Evolutionary conservation across 2,329 filamentous ascomycete genomes (phyloP), one percentile per base, ranked within the genome.

Genomic region (Pestalotiopsis sp.): DNA sequence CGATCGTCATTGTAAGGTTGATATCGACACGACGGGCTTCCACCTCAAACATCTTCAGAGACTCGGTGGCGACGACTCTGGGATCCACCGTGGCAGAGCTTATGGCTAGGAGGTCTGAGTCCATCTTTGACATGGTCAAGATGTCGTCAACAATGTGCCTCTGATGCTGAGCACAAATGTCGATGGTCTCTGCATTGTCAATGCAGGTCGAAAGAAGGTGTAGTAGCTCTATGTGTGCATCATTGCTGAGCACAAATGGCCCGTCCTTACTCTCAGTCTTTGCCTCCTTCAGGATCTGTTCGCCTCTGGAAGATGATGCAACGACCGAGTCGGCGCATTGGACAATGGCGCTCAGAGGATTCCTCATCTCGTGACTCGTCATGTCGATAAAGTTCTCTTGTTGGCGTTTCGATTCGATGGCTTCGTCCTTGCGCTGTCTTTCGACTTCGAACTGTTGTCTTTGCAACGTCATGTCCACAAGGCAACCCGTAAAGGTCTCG

Each of bases 311-410:
- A 2, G 87, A 79, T 4, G 83, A 85, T 9, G 84, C 84, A 17
- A 86, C 85, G 38, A 93, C 92, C 66, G 91, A 90, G 71, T 94
- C 92, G 1, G 91, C 90, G 75, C 91, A 93, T 76, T 93, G 91
- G 36, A 94, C 80, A 20, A 93, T 93, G 1, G 91, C 92, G 58
- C 87, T 90, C 31, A 94, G 81, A 0, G 92, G 92, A 73, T 94
- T 94, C 31, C 91, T 86, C 87, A 93, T 91, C 75, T 92, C 91
- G 75, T 93, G 91, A 14, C 88, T 89, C 1, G 87, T 88, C 82
- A 93, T 93, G 77, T 94, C 92, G 74, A 95, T 93, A 74, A 94
- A 94, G 71, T 92, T 92, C 74, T 95, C 92, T 75, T 95, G 93
- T 75, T 93, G 91, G 4, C 90, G 82, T 73, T 87, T 88, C 38